phyloP scores from a whole-genome alignment of 495 filamentous ascomycete species.

The Daldinia loculata region DNA sequence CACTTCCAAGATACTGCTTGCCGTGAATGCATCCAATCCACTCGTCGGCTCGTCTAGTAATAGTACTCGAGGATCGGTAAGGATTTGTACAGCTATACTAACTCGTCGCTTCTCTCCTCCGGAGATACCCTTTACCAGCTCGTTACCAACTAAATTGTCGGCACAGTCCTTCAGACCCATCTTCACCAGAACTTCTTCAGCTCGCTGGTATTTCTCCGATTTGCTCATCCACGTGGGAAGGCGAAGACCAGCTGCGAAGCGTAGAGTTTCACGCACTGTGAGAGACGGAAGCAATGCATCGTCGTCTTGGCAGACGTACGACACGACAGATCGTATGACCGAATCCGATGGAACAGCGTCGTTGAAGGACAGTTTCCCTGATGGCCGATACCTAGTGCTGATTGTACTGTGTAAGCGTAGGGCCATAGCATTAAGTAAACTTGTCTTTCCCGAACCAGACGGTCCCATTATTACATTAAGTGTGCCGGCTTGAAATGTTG shows the following conservation, averaged over 20 bases:
- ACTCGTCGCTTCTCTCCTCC: slow-evolving; percentile 80
- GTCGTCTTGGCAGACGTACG: slow-evolving; percentile 80
- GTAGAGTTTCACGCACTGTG: slow-evolving; percentile 76
- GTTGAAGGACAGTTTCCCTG: slow-evolving; percentile 72
- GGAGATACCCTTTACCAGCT: slow-evolving; percentile 77
- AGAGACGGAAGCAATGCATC: slow-evolving; percentile 76
- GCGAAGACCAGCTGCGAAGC: slow-evolving; percentile 72
- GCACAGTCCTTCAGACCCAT: slow-evolving; percentile 82
- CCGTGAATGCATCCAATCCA: slow-evolving; percentile 79
- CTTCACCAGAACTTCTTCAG: slow-evolving; percentile 75
- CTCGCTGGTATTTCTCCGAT: slow-evolving; percentile 67
- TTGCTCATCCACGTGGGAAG: slow-evolving; percentile 73
- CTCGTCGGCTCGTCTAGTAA: slow-evolving; percentile 80
- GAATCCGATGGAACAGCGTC: slow-evolving; percentile 68
- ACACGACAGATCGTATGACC: slow-evolving; percentile 73
- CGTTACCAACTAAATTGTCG: slow-evolving; percentile 74
- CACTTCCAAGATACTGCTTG: slow-evolving; percentile 76
- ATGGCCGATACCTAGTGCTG: slow-evolving; percentile 61
- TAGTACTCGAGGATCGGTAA: slow-evolving; percentile 74
- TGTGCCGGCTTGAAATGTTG: slow-evolving; percentile 67
- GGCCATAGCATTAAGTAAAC: slow-evolving; percentile 74
- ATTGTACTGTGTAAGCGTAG: slow-evolving; percentile 65
- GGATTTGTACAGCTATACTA: slow-evolving; percentile 77
- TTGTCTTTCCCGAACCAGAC: slow-evolving; percentile 77
- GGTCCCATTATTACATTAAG: slow-evolving; percentile 83